These are phyloP conservation scores for Plectranthus barbatus DNA, from an alignment of 257 asterid genomes.

Conservation along the genomic window DNA sequence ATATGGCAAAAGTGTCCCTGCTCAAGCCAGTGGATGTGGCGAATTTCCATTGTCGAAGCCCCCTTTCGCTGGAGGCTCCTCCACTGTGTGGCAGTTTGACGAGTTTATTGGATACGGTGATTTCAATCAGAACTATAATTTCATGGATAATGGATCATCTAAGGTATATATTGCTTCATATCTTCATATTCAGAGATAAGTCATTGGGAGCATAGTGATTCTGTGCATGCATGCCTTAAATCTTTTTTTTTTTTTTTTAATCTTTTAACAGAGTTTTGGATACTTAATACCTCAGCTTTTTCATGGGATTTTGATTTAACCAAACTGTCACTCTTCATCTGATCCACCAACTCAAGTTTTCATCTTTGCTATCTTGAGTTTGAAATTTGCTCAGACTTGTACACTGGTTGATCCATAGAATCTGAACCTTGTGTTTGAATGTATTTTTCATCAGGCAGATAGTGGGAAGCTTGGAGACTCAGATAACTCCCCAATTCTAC, in stretches of 20 bases:
- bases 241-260: not conserved
- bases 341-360: too few species aligned
- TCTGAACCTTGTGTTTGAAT: not conserved
- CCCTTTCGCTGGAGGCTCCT: conserved; percentile 51
- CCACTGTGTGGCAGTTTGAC: conserved; percentile 82
- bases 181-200: not conserved
- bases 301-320: too few species aligned
- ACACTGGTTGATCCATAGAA: not conserved
- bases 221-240: not conserved
- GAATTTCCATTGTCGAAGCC: conserved; percentile 28
- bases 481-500: conserved; percentile 37
- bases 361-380: too few species aligned
- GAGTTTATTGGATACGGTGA: conserved; percentile 64
- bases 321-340: too few species aligned
- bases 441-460: conserved; percentile 46
- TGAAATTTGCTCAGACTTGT: not conserved
- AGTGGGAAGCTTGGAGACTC: conserved; percentile 61
- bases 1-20: conserved; percentile 22
- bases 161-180: conserved; percentile 43
- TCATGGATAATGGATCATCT: conserved; percentile 51
- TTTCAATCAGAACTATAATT: conserved; percentile 43
- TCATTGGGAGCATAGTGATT: not conserved
- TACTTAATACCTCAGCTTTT: too few species aligned
- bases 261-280: not conserved
- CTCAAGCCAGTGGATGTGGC: conserved; percentile 24